phyloP scores from a whole-genome alignment of 768 basidiomycete genomes.

The Baorangia bicolor region DNA sequence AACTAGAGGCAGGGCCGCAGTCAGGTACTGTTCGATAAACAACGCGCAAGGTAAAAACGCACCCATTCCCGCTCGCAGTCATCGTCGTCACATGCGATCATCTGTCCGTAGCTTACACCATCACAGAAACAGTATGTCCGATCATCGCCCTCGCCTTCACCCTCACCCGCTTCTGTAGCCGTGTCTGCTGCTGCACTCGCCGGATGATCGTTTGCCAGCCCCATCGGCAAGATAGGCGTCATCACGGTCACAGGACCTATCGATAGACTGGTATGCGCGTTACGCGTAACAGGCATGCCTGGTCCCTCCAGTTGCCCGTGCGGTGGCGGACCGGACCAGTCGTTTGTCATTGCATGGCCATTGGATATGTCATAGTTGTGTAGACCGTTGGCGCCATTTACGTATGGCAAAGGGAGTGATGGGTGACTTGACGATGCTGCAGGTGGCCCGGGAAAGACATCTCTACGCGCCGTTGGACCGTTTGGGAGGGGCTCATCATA shows the following conservation, averaged over 20 bases:
- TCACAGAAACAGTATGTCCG: constrained; percentile 85
- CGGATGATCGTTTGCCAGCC: constrained; percentile 32
- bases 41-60: constrained; percentile 30
- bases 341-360: constrained; percentile 36
- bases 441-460: constrained; percentile 49
- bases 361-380: constrained; percentile 42
- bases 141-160: constrained; percentile 58
- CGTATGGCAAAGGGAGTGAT: constrained; percentile 47
- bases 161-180: constrained; percentile 46
- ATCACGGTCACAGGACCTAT: constrained; percentile 27
- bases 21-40: constrained; percentile 6
- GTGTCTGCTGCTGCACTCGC: constrained; percentile 38
- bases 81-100: constrained; percentile 90
- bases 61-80: constrained; percentile 91
- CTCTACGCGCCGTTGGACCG: constrained; percentile 39
- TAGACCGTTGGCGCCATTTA: constrained; percentile 37
- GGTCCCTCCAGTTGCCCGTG: constrained; percentile 69
- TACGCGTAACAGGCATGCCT: constrained; percentile 69
- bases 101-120: constrained; percentile 84
- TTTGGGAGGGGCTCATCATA: constrained; percentile 43
- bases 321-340: constrained; percentile 51
- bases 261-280: constrained; percentile 24
- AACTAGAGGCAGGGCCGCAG: constrained; percentile 48
- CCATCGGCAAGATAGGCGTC: constrained; percentile 21
- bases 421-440: constrained; percentile 51